Percentiles rank a stretch among this genome's conserved stretches.
phyloP scores from a whole-genome alignment of 2,329 filamentous ascomycete genomes.

The Stagonosporopsis chrysanthemi region DNA sequence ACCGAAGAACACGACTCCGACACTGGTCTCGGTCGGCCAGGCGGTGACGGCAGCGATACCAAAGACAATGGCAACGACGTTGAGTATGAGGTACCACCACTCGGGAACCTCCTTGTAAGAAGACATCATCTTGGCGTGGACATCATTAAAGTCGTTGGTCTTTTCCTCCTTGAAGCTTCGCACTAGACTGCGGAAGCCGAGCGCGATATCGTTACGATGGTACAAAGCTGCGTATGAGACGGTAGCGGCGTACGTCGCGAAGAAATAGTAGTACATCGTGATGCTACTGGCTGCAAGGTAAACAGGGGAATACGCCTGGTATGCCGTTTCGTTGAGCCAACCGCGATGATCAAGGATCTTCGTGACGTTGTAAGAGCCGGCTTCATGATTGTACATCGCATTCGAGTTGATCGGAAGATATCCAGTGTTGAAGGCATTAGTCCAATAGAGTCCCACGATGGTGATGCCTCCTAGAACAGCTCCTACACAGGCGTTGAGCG shows the following conservation, averaged over 20 bases:
- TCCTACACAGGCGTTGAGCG: not conserved
- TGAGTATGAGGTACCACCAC: constrained; percentile 59
- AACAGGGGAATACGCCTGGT: constrained; percentile 57
- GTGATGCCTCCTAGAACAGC: constrained; percentile 1
- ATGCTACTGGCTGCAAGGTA: constrained; percentile 61
- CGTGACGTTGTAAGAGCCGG: constrained; percentile 56
- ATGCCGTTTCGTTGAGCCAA: constrained; percentile 28
- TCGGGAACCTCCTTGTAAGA: constrained; percentile 60
- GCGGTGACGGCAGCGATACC: constrained; percentile 57
- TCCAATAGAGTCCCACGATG: constrained; percentile 2
- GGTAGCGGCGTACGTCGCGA: constrained; percentile 62
- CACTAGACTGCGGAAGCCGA: constrained; percentile 59
- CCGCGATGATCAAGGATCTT: constrained; percentile 58
- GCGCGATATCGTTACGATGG: constrained; percentile 60
- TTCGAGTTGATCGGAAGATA: constrained; percentile 49
- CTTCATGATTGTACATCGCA: constrained; percentile 42
- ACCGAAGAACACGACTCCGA: constrained; percentile 61
- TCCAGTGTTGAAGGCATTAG: not conserved
- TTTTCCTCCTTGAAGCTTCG: constrained; percentile 36
- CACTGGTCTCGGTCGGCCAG: constrained; percentile 61
- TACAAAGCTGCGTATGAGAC: constrained; percentile 61
- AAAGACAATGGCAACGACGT: constrained; percentile 55
- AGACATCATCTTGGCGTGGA: constrained; percentile 60
- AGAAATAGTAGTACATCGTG: constrained; percentile 64
- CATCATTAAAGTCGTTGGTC: constrained; percentile 46